Base-by-base conservation (phyloP, 1,284 basidiomycete species). In the Puccinia coronata region DNA sequence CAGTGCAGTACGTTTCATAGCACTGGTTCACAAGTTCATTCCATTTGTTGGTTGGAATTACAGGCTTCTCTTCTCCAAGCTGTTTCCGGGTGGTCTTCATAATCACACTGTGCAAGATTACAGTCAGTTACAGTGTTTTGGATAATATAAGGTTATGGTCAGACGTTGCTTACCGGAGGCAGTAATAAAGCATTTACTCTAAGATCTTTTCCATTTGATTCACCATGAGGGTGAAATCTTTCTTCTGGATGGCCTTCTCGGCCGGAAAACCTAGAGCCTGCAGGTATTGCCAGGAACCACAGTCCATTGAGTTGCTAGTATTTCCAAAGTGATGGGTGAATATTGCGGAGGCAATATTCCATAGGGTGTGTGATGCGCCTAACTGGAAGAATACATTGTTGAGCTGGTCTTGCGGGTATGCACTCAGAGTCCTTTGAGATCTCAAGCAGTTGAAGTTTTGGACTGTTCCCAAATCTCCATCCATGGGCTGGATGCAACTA, bases 111-210 rank as follows among this genome's bases (percentile, higher is more conserved):
- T n/a, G n/a, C n/a, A n/a, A n/a, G 61, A 18, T 39, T 20, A 1
- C 5, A 41, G 43, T 28, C n/a, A 12, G 41, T 41, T 31, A 59
- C 28, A 34, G 34, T n/a, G 16, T 47, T 47, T 47, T 47, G 55
- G 55, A 28, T 57, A 25, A 25, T 25, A 28, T 39, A 36, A 36
- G n/a, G 31, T 34, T 47, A 55, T n/a, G 23, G 2, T n/a, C 49
- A 75, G 14, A 31, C 43, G 34, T 12, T 25, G 51, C 34, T 25
- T 11, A 65, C 59, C 61, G 36, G 11, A 76, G 55, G 39, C 55
- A 76, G 43, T 61, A 76, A 76, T 41, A 57, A 31, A 76, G n/a
- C 55, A 49, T 76, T 6, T 25, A 36, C 55, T 47, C 23, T 49
- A 49, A 59, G 5, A 43, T 36, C n/a, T 67, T 67, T 43, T 67